phyloP scores from a whole-genome alignment of 345 rosid genomes.

The Camelina hispida region DNA sequence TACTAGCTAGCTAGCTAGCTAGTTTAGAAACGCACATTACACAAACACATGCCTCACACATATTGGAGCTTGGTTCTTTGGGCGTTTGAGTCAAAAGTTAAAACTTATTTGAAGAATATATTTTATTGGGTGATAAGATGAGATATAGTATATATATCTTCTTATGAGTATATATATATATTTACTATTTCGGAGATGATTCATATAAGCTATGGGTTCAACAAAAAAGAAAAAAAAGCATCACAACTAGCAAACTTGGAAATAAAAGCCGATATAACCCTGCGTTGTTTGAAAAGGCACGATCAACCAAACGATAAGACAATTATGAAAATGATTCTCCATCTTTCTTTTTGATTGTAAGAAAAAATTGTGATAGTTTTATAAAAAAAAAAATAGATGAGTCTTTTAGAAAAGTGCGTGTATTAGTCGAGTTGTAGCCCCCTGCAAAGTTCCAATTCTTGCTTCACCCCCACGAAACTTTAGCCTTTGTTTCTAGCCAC shows the following conservation, averaged over 20 bases:
- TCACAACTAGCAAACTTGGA: not conserved
- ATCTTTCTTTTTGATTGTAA: not conserved
- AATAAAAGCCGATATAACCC: not conserved
- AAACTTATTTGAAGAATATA: not conserved
- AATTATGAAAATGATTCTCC: not conserved
- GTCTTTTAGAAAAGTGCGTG: too few relatives aligned
- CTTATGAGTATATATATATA: not conserved
- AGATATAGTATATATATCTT: not conserved
- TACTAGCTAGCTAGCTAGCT: not conserved
- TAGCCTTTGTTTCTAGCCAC: too few relatives aligned
- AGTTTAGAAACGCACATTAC: not conserved
- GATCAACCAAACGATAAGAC: not conserved
- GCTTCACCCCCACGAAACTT: too few relatives aligned
- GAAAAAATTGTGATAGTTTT: too few relatives aligned
- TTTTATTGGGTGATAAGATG: not conserved
- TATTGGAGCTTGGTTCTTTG: not conserved
- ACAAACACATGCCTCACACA: not conserved
- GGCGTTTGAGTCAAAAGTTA: not conserved
- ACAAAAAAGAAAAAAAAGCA: not conserved
- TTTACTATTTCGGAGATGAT: not conserved
- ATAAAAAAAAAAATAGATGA: too few relatives aligned
- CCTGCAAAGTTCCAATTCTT: too few relatives aligned
- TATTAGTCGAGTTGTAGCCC: too few relatives aligned
- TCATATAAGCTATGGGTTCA: not conserved
- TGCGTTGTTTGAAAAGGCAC: slow-evolving; percentile 1